phyloP scores from a whole-genome alignment of 2,329 filamentous ascomycete species.

The Lecanosticta acicola region DNA sequence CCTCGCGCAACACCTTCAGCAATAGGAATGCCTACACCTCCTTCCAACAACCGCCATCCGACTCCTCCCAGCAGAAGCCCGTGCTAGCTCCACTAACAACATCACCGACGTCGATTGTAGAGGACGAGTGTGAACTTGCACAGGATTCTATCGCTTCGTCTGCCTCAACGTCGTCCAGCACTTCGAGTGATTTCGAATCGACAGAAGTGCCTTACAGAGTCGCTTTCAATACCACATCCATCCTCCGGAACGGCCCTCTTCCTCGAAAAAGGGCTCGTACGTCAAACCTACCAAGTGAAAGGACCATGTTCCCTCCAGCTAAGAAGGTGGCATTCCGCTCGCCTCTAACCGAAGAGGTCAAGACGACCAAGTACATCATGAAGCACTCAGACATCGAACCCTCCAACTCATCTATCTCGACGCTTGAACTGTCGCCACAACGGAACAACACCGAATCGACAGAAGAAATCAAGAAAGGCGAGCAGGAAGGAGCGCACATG shows the following conservation, averaged over 20 bases:
- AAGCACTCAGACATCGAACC: slow-evolving; percentile 52
- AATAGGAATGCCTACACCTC: slow-evolving; percentile 47
- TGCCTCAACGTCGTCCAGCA: slow-evolving; percentile 21
- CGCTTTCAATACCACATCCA: slow-evolving; percentile 41
- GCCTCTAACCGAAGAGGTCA: slow-evolving; percentile 55
- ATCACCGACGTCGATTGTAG: slow-evolving; percentile 4
- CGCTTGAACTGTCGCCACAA: slow-evolving; percentile 21
- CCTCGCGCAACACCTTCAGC: slow-evolving; percentile 55
- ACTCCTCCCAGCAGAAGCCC: slow-evolving; percentile 20
- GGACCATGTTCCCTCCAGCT: slow-evolving; percentile 47
- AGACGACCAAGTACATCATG: slow-evolving; percentile 50
- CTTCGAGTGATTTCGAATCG: slow-evolving; percentile 30
- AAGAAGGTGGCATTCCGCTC: slow-evolving; percentile 54
- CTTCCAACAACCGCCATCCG: slow-evolving; percentile 15
- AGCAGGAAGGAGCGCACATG: not conserved
- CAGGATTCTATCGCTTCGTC: slow-evolving; percentile 35
- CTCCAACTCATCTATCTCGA: slow-evolving; percentile 31
- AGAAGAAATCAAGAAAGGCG: slow-evolving; percentile 1
- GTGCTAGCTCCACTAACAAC: slow-evolving; percentile 32
- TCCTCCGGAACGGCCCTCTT: slow-evolving; percentile 43
- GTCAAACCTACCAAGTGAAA: slow-evolving; percentile 28
- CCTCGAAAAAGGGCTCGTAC: slow-evolving; percentile 24
- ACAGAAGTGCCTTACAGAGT: slow-evolving; percentile 42
- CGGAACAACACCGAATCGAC: slow-evolving; percentile 7
- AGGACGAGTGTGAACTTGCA: slow-evolving; percentile 9